Conservation (phyloP, 1,284 basidiomycete genomes). For the Apiotrichum domesticum region DNA sequence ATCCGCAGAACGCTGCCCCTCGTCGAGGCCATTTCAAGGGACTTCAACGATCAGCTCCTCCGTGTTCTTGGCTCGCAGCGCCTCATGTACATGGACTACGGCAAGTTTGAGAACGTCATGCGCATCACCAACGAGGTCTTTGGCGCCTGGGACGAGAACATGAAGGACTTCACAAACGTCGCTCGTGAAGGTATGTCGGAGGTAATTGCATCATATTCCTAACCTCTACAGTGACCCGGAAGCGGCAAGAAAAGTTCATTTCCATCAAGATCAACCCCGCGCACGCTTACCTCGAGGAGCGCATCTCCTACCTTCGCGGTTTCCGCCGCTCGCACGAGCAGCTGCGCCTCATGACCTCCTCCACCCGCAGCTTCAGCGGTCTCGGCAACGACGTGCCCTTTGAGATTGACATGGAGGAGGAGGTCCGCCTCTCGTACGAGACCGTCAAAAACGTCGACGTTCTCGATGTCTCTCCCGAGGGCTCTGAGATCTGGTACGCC, state of each 20-base stretch:
- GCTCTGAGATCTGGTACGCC: constrained; percentile 96
- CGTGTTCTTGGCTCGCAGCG: constrained; percentile 85
- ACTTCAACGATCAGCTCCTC: constrained; percentile 91
- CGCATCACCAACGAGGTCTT: constrained; percentile 75
- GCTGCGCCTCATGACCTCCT: constrained; percentile 92
- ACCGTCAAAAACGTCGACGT: constrained; percentile 94
- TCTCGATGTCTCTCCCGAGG: constrained; percentile 86
- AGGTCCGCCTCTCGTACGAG: constrained; percentile 91
- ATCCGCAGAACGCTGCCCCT: constrained; percentile 90
- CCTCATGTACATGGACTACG: constrained; percentile 87
- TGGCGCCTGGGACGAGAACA: constrained; percentile 89
- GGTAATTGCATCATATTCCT: too few species aligned
- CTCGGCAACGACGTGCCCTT: constrained; percentile 61
- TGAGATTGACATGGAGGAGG: constrained; percentile 86
- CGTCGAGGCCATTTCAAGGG: constrained; percentile 94
- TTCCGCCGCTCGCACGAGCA: constrained; percentile 98
- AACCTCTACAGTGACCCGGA: constrained; percentile 60
- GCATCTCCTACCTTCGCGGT: constrained; percentile 77
- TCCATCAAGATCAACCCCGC: constrained; percentile 92
- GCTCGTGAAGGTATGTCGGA: constrained; percentile 61
- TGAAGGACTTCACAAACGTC: constrained; percentile 97
- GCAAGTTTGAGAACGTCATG: constrained; percentile 83
- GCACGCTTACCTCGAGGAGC: constrained; percentile 85
- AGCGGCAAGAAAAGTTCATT: constrained; percentile 88
- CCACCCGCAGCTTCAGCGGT: constrained; percentile 77